Conservation (phyloP, 2,329 filamentous ascomycete species). For the Fusarium sacchari region DNA sequence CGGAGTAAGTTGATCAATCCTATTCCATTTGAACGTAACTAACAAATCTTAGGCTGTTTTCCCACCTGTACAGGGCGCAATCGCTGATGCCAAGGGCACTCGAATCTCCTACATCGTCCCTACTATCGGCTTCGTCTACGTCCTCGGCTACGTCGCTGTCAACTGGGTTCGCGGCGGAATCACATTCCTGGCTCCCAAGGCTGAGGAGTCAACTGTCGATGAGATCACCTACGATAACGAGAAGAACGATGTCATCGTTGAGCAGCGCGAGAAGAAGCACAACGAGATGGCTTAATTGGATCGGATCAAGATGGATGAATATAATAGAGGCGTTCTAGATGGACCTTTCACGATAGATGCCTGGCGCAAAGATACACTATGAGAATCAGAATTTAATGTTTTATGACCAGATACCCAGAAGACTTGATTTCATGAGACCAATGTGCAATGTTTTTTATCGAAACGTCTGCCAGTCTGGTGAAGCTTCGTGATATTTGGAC, state of each 20-base stretch:
- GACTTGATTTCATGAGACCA: accelerated
- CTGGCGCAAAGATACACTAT: neutral
- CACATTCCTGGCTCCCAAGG: conserved; percentile 20
- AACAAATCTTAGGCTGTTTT: conserved; percentile 51
- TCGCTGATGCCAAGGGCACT: conserved; percentile 38
- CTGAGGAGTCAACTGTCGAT: neutral
- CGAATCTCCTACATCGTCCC: conserved; percentile 40
- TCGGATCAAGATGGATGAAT: neutral
- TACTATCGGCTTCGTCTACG: conserved; percentile 39
- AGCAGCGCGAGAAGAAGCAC: conserved; percentile 39
- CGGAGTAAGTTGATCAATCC: conserved; percentile 51
- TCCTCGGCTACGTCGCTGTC: conserved; percentile 33
- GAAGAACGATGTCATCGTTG: conserved; percentile 22
- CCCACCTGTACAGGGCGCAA: conserved; percentile 33
- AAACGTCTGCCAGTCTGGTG: neutral
- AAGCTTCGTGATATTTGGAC: neutral
- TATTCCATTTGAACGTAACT: no score
- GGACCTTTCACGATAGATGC: conserved; percentile 4
- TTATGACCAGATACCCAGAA: neutral
- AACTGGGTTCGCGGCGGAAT: conserved; percentile 36
- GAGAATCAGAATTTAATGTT: conserved; percentile 26
- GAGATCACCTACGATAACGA: conserved; percentile 9
- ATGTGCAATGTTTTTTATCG: no score
- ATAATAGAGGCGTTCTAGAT: neutral
- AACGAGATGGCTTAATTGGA: conserved; percentile 19